phyloP scores from a whole-genome alignment of 2,329 filamentous ascomycete species.

The Cercospora beticola region DNA sequence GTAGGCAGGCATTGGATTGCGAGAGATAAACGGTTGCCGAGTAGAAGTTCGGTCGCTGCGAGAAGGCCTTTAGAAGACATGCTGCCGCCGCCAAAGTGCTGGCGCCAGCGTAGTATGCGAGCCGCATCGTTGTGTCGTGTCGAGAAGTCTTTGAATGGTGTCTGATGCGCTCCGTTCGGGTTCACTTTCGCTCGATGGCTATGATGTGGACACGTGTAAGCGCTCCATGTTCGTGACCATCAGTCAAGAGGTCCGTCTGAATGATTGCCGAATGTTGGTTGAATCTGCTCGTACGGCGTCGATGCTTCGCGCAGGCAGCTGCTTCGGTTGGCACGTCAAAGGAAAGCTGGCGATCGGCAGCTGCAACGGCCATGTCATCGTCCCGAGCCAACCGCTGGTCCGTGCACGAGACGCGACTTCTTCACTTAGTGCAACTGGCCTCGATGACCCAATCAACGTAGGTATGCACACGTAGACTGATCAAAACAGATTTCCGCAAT shows the following conservation, averaged over 20 bases:
- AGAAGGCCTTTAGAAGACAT: constrained; percentile 86
- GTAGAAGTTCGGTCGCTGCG: constrained; percentile 96
- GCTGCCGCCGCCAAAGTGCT: constrained; percentile 80
- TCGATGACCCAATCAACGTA: neutral
- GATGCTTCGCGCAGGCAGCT: neutral
- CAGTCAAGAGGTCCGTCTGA: constrained; percentile 30
- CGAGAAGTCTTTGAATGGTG: neutral
- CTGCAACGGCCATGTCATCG: constrained; percentile 3
- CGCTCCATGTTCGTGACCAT: constrained; percentile 29
- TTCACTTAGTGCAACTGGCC: neutral
- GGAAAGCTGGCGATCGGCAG: constrained; percentile 11
- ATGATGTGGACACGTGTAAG: neutral
- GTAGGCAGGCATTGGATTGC: constrained; percentile 91
- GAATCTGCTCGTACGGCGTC: neutral
- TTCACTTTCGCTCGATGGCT: constrained; percentile 8
- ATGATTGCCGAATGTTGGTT: neutral
- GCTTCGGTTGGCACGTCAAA: neutral
- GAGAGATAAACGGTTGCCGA: constrained; percentile 95
- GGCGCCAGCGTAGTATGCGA: constrained; percentile 43
- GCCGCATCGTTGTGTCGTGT: constrained; percentile 28
- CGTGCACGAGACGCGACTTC: neutral
- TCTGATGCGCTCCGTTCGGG: neutral
- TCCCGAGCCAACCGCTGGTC: neutral
- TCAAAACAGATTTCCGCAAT: neutral
- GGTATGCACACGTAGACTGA: neutral